Evolutionary conservation across 768 basidiomycete genomes (phyloP), one percentile per base, ranked within the genome.

Genomic region (Hebeloma cylindrosporum): DNA sequence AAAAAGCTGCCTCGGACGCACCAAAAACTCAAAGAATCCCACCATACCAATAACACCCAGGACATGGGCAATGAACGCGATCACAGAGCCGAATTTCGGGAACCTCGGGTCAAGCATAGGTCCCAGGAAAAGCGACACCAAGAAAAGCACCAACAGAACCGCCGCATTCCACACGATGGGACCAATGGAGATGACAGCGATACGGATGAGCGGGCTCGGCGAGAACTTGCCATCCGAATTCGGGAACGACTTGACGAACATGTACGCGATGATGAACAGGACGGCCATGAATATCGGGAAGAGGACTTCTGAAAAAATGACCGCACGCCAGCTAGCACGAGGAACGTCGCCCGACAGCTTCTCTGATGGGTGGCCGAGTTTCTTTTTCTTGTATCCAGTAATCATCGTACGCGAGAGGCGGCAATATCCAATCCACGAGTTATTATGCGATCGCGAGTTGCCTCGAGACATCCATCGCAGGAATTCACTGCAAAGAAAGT

Each of bases 351-450:
- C 88, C 4, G 94, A 94, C 20, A 98, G 77, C 67, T 96, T 98
- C 68, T 98, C 95, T 0, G 94, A 97, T 2, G 96, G 96, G 60
- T 93, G 88, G 16, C 96, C 96, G 5, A 99, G 82, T 54, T 83
- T 82, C 78, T 98, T 97, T 74, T 89, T 91, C 80, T 98, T 98
- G 82, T 93, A 99, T n/a, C 96, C 96, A 13, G 96, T 99, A 61
- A 99, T 95, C 81, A 92, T 88, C 13, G 96, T 99, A 40, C 96
- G 78, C n/a, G 93, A 93, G 34, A 99, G 74, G 41, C 96, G 90
- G 64, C 96, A 99, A 67, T 98, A 99, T 0, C 96, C 95, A 54
- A 98, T 95, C 96, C 96, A 99, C 4, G 95, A 96, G 65, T 97
- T 99, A 58, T 80, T 88, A 66, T 99, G 96, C 16, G 93, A 92